Evolutionary conservation across 495 filamentous ascomycete genomes (phyloP), one percentile per base, ranked within the genome.

Genomic region (Xylaria scruposa): DNA sequence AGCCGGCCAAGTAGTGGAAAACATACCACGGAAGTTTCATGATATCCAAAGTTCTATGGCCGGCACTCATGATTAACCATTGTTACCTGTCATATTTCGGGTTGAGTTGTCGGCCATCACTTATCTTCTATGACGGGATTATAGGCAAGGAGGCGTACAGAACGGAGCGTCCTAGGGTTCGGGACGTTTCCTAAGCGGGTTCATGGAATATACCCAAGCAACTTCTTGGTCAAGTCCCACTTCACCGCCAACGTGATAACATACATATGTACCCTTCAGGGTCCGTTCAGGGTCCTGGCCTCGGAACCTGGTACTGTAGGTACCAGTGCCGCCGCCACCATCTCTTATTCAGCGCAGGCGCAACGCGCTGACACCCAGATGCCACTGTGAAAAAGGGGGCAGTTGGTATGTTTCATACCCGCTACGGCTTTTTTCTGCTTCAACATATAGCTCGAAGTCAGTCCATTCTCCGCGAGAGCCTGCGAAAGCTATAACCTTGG

Each of bases 191-290:
- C 38, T 29, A 21, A 68, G 65, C 36, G 36, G 51, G 51, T 58
- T 68, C 36, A 36, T 54, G 36, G 21, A 31, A 54, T 56, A 24
- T 24, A 26, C 29, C 6, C 31, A 40, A 29, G 24, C 53, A 17
- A 31, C 53, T 54, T 24, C 56, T 67, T 67, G 65, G 65, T 13
- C 29, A 49, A 15, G 13, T 26, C 47, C 21, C 47, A n/a, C 51
- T 67, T 40, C 38, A 56, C 36, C 65, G 33, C 58, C 65, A 67
- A 67, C 65, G 65, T 67, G 65, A 56, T 38, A 60, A 33, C 58
- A 38, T 67, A 67, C 46, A 56, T 67, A 67, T 49, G 65, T 56
- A 67, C 31, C 36, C n/a, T 54, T 67, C 47, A 49, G 63, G 63
- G 64, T 67, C 47, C 17, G 8, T 53, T 53, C 49, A 54, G 51